Percentiles rank a stretch among this genome's conserved stretches.
Conservation (phyloP, 176 grass and related monocot species). For the Lolium rigidum region DNA sequence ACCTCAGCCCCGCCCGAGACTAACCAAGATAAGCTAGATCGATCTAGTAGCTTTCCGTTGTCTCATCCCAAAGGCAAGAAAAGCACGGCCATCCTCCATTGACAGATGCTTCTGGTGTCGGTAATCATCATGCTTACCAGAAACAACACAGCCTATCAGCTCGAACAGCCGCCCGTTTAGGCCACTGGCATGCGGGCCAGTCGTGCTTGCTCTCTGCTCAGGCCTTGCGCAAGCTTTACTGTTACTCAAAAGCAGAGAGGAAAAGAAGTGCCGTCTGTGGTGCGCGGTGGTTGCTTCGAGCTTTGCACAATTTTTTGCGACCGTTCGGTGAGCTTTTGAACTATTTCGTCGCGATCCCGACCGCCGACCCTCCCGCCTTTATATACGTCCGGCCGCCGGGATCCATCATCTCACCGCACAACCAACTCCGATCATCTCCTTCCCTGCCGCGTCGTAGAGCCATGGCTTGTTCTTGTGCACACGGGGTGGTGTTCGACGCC, state of each 20-base stretch:
- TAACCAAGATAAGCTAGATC: background rate
- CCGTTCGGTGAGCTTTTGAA: constrained; percentile 37
- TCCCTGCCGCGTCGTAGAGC: background rate
- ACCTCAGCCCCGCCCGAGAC: background rate
- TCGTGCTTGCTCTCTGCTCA: background rate
- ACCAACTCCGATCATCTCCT: background rate
- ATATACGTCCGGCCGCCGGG: constrained; percentile 36
- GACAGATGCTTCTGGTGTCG: constrained; percentile 37
- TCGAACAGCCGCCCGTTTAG: background rate
- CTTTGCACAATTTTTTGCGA: constrained; percentile 29
- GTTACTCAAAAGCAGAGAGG: constrained; percentile 41
- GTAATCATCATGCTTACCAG: constrained; percentile 50
- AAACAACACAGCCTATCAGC: constrained; percentile 14
- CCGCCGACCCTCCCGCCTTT: constrained; percentile 22
- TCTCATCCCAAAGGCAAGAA: constrained; percentile 59
- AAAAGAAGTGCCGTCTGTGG: background rate
- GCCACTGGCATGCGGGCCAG: constrained; percentile 5
- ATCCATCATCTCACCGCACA: background rate
- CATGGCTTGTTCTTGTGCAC: constrained; percentile 39
- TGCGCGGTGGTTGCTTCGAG: constrained; percentile 48
- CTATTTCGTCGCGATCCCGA: constrained; percentile 36
- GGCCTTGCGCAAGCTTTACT: constrained; percentile 55
- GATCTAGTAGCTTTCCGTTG: constrained; percentile 30
- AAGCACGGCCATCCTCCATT: constrained; percentile 40
- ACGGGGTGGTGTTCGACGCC: constrained; percentile 48